Conservation (phyloP, 345 rosid genomes). For the Populus tremula region DNA sequence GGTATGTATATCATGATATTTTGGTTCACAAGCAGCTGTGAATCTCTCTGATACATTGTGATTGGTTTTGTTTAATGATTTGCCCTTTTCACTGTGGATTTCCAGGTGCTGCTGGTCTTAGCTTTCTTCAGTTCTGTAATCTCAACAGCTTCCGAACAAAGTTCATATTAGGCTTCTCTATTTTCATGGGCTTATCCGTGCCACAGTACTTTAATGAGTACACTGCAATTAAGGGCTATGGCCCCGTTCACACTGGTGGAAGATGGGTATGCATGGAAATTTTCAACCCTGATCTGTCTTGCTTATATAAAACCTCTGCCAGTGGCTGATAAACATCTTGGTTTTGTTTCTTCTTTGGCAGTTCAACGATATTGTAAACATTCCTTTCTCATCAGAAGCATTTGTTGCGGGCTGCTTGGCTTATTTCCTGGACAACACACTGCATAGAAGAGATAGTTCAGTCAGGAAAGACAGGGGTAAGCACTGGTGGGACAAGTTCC, state of each 20-base stretch:
- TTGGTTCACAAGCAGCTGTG: neutral
- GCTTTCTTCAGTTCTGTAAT: slow-evolving; percentile 88
- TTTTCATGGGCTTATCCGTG: slow-evolving; percentile 85
- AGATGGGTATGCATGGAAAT: slow-evolving; percentile 70
- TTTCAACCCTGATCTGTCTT: neutral
- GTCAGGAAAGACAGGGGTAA: slow-evolving; percentile 85
- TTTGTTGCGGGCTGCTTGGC: slow-evolving; percentile 83
- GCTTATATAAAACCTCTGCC: neutral
- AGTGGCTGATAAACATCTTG: slow-evolving; percentile 1
- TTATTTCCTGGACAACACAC: slow-evolving; percentile 71
- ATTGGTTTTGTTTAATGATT: neutral
- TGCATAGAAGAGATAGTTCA: slow-evolving; percentile 47
- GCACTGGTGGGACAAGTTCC: slow-evolving; percentile 95
- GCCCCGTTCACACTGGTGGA: slow-evolving; percentile 73
- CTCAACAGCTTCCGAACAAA: slow-evolving; percentile 79
- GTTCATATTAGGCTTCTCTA: slow-evolving; percentile 78
- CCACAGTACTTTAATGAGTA: slow-evolving; percentile 93
- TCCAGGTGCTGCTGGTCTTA: slow-evolving; percentile 85
- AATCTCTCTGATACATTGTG: slow-evolving; percentile 3
- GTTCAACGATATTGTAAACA: slow-evolving; percentile 91
- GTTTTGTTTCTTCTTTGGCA: slow-evolving; percentile 31
- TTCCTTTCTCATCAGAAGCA: slow-evolving; percentile 85
- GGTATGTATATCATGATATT: slow-evolving; percentile 46
- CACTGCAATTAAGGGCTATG: slow-evolving; percentile 75
- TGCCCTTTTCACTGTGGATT: neutral